Evolutionary conservation across 768 basidiomycete species (phyloP).

Genomic region (Chalciporus sphaerocephalus): DNA sequence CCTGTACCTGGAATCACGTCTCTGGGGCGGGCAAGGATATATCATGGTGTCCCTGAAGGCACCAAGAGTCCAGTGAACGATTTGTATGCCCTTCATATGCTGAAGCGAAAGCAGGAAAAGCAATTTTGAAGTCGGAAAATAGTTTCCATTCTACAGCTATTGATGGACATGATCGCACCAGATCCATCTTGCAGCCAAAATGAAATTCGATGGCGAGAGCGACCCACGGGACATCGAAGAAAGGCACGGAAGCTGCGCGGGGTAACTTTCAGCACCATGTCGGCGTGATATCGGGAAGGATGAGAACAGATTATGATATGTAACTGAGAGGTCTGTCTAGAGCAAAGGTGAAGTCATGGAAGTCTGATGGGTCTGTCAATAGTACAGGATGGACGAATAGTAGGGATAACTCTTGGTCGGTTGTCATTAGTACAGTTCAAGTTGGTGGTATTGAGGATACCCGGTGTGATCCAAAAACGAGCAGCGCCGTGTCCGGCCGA

Average conservation of each 20-base stretch:
- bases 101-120: neutral
- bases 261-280: neutral
- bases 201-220: conserved; percentile 1
- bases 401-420: neutral
- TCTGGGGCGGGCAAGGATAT: neutral
- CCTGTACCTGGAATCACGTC: neutral
- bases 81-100: neutral
- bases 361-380: neutral
- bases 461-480: conserved; percentile 9
- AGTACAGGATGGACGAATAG: neutral
- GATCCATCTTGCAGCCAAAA: neutral
- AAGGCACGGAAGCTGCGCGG: neutral
- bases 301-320: neutral
- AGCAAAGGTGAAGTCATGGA: neutral
- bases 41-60: neutral
- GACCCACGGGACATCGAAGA: neutral
- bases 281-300: neutral
- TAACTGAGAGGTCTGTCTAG: neutral
- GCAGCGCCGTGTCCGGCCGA: conserved; percentile 1
- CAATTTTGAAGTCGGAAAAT: neutral
- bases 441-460: conserved; percentile 3
- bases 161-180: neutral
- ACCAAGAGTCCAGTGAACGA: neutral
- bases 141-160: conserved; percentile 3
- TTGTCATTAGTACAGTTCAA: neutral